These are phyloP conservation scores for Calycina marina DNA, from an alignment of 2,329 filamentous ascomycete species.

Conservation along the genomic window DNA sequence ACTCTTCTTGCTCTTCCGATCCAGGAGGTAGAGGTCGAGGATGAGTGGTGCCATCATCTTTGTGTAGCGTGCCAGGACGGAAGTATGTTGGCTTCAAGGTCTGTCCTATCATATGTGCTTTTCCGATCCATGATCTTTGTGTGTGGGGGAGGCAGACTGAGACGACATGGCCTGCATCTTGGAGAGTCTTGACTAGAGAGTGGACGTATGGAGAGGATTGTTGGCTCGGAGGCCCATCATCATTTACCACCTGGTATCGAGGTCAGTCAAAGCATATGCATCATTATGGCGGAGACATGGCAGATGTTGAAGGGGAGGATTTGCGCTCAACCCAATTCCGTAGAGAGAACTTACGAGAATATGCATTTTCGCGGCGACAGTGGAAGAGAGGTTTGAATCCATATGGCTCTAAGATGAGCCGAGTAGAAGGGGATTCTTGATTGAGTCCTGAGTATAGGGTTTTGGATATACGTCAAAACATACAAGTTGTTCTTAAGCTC, in stretches of 20 bases:
- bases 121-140: slow-evolving; percentile 96
- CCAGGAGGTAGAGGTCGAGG: slow-evolving; percentile 35
- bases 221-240: slow-evolving; percentile 67
- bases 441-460: too few relatives aligned
- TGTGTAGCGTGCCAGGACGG: slow-evolving; percentile 45
- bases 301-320: too few relatives aligned
- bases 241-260: slow-evolving; percentile 43
- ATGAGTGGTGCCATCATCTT: slow-evolving; percentile 55
- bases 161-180: slow-evolving; percentile 67
- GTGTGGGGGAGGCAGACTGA: slow-evolving; percentile 83
- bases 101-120: slow-evolving; percentile 90
- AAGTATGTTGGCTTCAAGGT: slow-evolving; percentile 77
- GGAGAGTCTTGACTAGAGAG: slow-evolving; percentile 54
- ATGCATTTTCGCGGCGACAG: too few relatives aligned
- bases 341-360: slow-evolving; percentile 30
- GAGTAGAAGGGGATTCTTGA: too few relatives aligned
- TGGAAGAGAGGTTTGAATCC: too few relatives aligned
- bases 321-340: too few relatives aligned
- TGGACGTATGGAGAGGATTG: slow-evolving; percentile 71
- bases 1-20: slow-evolving; percentile 49
- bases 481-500: too few relatives aligned
- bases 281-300: too few relatives aligned
- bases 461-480: too few relatives aligned
- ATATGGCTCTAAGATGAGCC: too few relatives aligned
- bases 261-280: too few relatives aligned